Evolutionary conservation across 495 filamentous ascomycete species (phyloP).

Genomic region (Penicillium manginii): DNA sequence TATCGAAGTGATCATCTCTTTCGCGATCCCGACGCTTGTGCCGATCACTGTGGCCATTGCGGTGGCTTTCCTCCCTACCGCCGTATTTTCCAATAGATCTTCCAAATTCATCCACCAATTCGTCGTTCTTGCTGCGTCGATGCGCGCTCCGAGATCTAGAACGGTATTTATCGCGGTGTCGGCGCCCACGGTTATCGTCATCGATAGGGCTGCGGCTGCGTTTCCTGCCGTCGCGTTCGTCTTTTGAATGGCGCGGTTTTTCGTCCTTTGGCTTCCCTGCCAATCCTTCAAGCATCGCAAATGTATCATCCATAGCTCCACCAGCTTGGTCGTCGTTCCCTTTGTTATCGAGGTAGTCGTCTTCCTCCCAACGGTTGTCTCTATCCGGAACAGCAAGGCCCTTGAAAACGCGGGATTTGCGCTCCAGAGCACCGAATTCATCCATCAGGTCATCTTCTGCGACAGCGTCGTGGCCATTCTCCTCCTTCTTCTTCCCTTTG

Average conservation of each 20-base stretch:
- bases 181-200: slow-evolving; percentile 55
- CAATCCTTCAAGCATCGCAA: slow-evolving; percentile 85
- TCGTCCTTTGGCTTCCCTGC: slow-evolving; percentile 66
- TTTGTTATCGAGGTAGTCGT: slow-evolving; percentile 39
- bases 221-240: slow-evolving; percentile 58
- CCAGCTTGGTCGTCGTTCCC: slow-evolving; percentile 49
- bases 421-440: slow-evolving; percentile 52
- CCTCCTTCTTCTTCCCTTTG: slow-evolving; percentile 54
- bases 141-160: slow-evolving; percentile 58
- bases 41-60: slow-evolving; percentile 45
- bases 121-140: slow-evolving; percentile 50
- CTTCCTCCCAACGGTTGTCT: slow-evolving; percentile 60
- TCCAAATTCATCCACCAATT: slow-evolving; percentile 68
- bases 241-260: slow-evolving; percentile 32
- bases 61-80: slow-evolving; percentile 46
- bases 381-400: slow-evolving; percentile 88
- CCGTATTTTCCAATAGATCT: slow-evolving; percentile 45
- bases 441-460: slow-evolving; percentile 37
- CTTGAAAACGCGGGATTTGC: slow-evolving; percentile 81
- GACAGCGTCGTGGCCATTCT: slow-evolving; percentile 21
- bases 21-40: slow-evolving; percentile 44
- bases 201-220: slow-evolving; percentile 74
- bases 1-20: slow-evolving; percentile 68
- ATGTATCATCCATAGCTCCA: slow-evolving; percentile 88
- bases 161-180: slow-evolving; percentile 55